Conservation (phyloP, 2,329 filamentous ascomycete genomes). For the Claviceps sp. region DNA sequence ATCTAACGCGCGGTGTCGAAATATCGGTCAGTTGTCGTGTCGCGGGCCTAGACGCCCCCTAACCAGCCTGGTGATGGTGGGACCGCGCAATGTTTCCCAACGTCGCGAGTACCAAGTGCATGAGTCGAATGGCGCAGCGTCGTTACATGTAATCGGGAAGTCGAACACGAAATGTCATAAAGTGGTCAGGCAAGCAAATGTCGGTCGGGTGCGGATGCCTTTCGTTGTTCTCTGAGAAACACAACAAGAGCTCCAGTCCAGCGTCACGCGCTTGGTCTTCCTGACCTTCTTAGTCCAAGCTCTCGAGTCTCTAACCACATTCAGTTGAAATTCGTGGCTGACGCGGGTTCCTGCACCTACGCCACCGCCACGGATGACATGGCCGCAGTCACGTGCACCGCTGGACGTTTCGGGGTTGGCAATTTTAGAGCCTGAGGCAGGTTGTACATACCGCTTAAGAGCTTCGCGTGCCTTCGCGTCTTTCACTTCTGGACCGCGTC, state of each 20-base stretch:
- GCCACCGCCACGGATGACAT: no score
- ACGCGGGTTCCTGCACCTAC: no score
- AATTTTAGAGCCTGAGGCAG: conserved; percentile 19
- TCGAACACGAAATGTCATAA: background rate
- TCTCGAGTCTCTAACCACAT: no score
- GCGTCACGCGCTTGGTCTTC: no score
- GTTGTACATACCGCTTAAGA: conserved; percentile 18
- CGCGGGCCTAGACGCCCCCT: conserved; percentile 2
- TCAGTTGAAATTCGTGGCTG: no score
- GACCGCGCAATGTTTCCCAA: background rate
- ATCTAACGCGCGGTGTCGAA: background rate
- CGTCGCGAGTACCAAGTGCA: background rate
- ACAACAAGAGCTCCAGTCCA: background rate
- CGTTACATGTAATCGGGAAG: background rate
- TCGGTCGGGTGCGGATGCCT: background rate
- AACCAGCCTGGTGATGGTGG: background rate
- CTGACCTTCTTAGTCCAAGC: no score
- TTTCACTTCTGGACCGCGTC: conserved; percentile 21
- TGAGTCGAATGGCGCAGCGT: background rate
- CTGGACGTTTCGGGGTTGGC: no score
- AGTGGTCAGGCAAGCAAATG: background rate
- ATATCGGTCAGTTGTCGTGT: background rate
- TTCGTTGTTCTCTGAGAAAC: background rate
- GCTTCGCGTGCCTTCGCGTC: conserved; percentile 25
- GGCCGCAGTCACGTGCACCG: background rate